Conservation (phyloP, 768 basidiomycete genomes). For the Naematelia encephala region DNA sequence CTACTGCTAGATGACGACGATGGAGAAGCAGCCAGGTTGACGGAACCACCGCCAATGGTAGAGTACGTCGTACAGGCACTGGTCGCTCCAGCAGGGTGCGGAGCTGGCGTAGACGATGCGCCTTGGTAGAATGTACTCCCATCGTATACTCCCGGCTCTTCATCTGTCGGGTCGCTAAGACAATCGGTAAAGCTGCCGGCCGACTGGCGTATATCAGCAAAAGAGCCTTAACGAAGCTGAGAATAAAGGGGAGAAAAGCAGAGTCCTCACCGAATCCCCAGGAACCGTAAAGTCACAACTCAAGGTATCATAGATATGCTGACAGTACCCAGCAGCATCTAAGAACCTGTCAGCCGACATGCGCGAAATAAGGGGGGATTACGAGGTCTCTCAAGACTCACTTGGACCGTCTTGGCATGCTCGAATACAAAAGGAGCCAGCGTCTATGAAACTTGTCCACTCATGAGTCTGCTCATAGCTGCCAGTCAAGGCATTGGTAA, state of each 20-base stretch:
- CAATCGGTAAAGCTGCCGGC: slow-evolving; percentile 39
- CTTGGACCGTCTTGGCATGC: slow-evolving; percentile 42
- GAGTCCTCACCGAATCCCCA: slow-evolving; percentile 19
- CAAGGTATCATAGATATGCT: slow-evolving; percentile 54
- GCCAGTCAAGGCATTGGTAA: slow-evolving; percentile 52
- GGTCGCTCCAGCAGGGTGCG: slow-evolving; percentile 58
- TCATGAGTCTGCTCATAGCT: slow-evolving; percentile 49
- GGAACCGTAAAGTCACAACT: slow-evolving; percentile 44
- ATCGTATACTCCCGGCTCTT: slow-evolving; percentile 51
- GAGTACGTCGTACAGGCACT: slow-evolving; percentile 60
- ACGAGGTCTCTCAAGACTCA: too few relatives aligned
- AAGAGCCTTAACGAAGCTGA: not conserved
- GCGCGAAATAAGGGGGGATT: too few relatives aligned
- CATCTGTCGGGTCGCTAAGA: slow-evolving; percentile 31
- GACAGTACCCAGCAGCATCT: slow-evolving; percentile 52
- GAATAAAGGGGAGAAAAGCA: not conserved
- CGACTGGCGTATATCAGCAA: slow-evolving; percentile 1
- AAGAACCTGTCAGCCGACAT: slow-evolving; percentile 17
- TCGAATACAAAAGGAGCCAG: slow-evolving; percentile 42
- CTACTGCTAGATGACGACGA: slow-evolving; percentile 9
- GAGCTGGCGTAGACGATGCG: slow-evolving; percentile 52
- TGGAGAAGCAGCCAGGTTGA: slow-evolving; percentile 16
- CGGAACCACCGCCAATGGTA: slow-evolving; percentile 55
- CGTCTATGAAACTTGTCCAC: slow-evolving; percentile 47
- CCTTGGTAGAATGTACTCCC: slow-evolving; percentile 53